A percentile compares a stretch with the other conserved stretches of the same genome.
Evolutionary conservation across 139 green algal genomes (phyloP).

Genomic region (Coelastrella sp.): DNA sequence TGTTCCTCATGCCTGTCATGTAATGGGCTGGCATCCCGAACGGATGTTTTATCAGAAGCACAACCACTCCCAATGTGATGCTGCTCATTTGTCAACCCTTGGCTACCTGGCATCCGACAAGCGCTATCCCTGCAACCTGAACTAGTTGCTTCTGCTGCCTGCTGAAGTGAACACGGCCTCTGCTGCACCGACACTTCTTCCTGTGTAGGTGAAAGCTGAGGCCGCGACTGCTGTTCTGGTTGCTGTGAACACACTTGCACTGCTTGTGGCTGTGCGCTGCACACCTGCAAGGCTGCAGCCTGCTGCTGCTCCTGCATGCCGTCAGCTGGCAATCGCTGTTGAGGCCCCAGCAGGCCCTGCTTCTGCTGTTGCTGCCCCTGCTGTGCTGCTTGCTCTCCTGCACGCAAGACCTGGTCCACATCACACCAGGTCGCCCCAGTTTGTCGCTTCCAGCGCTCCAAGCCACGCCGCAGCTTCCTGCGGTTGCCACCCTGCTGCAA

Average conservation of each 20-base stretch:
- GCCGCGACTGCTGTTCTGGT: no score
- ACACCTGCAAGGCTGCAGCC: not conserved
- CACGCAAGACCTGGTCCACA: conserved; percentile 27
- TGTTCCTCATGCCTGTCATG: no score
- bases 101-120: no score
- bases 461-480: conserved; percentile 51
- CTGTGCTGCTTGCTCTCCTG: not conserved
- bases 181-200: no score
- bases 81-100: no score
- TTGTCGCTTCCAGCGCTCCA: conserved; percentile 52
- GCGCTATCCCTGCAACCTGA: no score
- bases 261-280: not conserved
- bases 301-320: not conserved
- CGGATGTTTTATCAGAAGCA: no score
- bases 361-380: conserved; percentile 31
- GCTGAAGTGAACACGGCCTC: no score
- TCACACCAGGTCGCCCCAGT: conserved; percentile 44
- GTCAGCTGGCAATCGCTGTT: not conserved
- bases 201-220: no score
- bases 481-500: not conserved
- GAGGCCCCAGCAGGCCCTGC: not conserved
- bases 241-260: not conserved
- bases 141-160: no score
- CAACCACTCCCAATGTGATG: no score
- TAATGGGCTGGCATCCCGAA: no score